phyloP scores from a whole-genome alignment of 2,329 filamentous ascomycete genomes.

The Trichoderma sp. region DNA sequence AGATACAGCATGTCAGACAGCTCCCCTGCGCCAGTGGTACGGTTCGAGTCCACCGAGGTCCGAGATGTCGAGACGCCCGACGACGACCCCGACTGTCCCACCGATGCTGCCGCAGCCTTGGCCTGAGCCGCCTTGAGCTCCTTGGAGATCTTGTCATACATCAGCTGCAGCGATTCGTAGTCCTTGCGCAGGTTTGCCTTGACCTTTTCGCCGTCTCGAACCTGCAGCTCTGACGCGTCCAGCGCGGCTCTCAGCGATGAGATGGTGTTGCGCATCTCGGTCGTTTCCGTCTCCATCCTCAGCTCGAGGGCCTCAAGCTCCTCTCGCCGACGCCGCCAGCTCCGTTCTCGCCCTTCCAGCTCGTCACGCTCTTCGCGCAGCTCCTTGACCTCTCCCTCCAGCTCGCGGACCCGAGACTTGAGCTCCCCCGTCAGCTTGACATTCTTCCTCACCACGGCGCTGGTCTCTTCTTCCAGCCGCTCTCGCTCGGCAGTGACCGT shows the following conservation, averaged over 20 bases:
- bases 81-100: slow-evolving; percentile 33
- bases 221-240: slow-evolving; percentile 84
- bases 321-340: slow-evolving; percentile 72
- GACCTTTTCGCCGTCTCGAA: slow-evolving; percentile 81
- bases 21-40: slow-evolving; percentile 38
- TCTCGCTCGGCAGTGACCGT: slow-evolving; percentile 92
- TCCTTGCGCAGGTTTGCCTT: slow-evolving; percentile 72
- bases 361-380: slow-evolving; percentile 77
- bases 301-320: slow-evolving; percentile 73
- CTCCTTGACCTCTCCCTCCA: slow-evolving; percentile 74
- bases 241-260: slow-evolving; percentile 76
- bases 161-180: slow-evolving; percentile 74
- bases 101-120: slow-evolving; percentile 42
- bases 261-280: slow-evolving; percentile 76
- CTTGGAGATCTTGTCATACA: slow-evolving; percentile 79
- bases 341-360: slow-evolving; percentile 70
- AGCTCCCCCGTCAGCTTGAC: slow-evolving; percentile 86
- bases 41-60: slow-evolving; percentile 44
- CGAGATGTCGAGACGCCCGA: slow-evolving; percentile 45
- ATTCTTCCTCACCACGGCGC: slow-evolving; percentile 71
- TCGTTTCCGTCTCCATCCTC: slow-evolving; percentile 70
- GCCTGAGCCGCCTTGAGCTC: slow-evolving; percentile 58
- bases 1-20: slow-evolving; percentile 64
- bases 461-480: slow-evolving; percentile 86
- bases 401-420: slow-evolving; percentile 74